Percentiles rank a stretch among this genome's conserved stretches.
phyloP scores from a whole-genome alignment of 768 basidiomycete species.

The Agaricus sinodeliciosus region DNA sequence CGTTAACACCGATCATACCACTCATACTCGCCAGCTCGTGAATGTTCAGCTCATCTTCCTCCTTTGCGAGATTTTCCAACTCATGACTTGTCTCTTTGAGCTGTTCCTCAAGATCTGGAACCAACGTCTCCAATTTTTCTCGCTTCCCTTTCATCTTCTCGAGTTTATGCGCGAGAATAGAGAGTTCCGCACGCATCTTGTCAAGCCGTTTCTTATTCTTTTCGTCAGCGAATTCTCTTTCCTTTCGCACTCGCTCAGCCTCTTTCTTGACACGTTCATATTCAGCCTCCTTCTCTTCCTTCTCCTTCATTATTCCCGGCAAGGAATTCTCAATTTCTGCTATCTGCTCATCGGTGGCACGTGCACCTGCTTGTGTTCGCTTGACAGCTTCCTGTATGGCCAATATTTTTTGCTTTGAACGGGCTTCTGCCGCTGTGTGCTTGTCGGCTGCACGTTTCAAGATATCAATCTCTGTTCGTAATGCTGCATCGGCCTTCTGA shows the following conservation, averaged over 20 bases:
- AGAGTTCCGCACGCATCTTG: slow-evolving; percentile 50
- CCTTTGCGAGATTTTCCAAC: slow-evolving; percentile 39
- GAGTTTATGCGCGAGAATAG: slow-evolving; percentile 47
- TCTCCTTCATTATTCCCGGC: slow-evolving; percentile 31
- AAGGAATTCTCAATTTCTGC: slow-evolving; percentile 39
- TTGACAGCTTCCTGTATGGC: slow-evolving; percentile 87
- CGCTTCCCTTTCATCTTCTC: slow-evolving; percentile 61
- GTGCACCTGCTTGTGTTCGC: slow-evolving; percentile 56
- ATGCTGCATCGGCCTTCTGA: slow-evolving; percentile 75
- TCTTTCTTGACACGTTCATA: slow-evolving; percentile 39
- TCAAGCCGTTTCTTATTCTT: slow-evolving; percentile 50
- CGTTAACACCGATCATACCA: slow-evolving; percentile 1
- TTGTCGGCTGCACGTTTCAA: slow-evolving; percentile 83
- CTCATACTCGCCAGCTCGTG: slow-evolving; percentile 15
- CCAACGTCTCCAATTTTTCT: slow-evolving; percentile 57
- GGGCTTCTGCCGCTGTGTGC: slow-evolving; percentile 61
- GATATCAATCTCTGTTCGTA: slow-evolving; percentile 79
- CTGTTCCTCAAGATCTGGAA: slow-evolving; percentile 66
- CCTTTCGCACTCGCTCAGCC: slow-evolving; percentile 39
- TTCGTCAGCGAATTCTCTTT: slow-evolving; percentile 30
- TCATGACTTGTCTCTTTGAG: slow-evolving; percentile 54
- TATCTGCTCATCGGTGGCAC: slow-evolving; percentile 38
- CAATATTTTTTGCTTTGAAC: slow-evolving; percentile 81
- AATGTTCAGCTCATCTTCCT: slow-evolving; percentile 20
- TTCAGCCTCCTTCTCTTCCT: slow-evolving; percentile 34